Conservation (phyloP, 306 rosid genomes). For the Casuarina glauca region DNA sequence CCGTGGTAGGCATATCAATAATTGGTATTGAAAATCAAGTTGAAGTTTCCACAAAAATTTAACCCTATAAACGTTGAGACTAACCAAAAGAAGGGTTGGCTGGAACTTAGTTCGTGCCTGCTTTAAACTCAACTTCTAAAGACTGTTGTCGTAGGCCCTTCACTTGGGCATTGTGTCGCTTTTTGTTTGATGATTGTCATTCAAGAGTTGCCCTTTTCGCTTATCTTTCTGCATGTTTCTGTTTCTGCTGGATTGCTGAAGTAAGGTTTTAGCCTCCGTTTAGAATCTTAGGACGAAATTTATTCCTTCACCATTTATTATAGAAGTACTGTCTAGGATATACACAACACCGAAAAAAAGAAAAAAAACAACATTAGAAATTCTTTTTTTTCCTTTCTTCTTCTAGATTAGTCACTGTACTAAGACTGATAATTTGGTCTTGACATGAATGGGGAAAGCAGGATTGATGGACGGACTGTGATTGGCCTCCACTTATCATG, state of each 20-base stretch:
- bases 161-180: background rate
- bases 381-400: background rate
- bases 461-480: no score
- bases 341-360: background rate
- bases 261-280: background rate
- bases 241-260: background rate
- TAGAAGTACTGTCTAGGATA: background rate
- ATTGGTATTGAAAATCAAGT: background rate
- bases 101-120: background rate
- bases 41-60: background rate
- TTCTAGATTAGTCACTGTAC: background rate
- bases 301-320: background rate
- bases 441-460: no score
- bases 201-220: background rate
- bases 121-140: background rate
- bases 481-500: no score
- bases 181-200: background rate
- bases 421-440: background rate
- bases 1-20: background rate
- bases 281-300: background rate
- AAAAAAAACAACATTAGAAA: background rate
- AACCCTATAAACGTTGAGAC: background rate
- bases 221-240: background rate
- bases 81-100: background rate
- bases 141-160: background rate